phyloP scores from a whole-genome alignment of 805 yeast genomes.

The Ogataea chonburiensis region DNA sequence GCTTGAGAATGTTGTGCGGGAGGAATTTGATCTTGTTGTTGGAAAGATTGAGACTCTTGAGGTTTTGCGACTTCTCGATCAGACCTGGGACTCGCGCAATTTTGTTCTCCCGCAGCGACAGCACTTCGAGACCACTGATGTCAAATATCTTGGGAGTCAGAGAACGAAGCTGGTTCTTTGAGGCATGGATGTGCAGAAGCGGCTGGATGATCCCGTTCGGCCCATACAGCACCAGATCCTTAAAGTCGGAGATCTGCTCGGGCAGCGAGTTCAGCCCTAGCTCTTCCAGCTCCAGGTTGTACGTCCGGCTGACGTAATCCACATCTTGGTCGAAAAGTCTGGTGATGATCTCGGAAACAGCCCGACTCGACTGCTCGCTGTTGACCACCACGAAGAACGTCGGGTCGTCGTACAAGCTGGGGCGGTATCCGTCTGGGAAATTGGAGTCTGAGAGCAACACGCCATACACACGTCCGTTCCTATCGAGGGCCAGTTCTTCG shows the following conservation, averaged over 20 bases:
- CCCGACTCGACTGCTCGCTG: constrained; percentile 21
- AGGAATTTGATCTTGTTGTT: constrained; percentile 49
- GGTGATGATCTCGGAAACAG: constrained; percentile 43
- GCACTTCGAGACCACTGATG: constrained; percentile 47
- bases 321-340: constrained; percentile 44
- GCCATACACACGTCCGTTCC: constrained; percentile 41
- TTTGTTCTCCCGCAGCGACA: constrained; percentile 51
- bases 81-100: constrained; percentile 47
- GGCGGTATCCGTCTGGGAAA: constrained; percentile 31
- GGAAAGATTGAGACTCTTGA: constrained; percentile 52
- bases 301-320: constrained; percentile 32
- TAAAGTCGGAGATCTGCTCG: constrained; percentile 56
- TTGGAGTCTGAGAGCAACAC: constrained; percentile 28
- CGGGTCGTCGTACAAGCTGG: constrained; percentile 35
- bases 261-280: constrained; percentile 50
- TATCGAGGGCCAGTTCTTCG: constrained; percentile 49
- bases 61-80: constrained; percentile 39
- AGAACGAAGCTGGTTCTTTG: constrained; percentile 47
- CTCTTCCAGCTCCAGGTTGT: constrained; percentile 47
- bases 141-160: constrained; percentile 52
- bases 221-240: constrained; percentile 49
- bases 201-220: constrained; percentile 36
- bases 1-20: constrained; percentile 52
- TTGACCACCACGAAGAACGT: constrained; percentile 32
- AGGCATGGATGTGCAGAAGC: constrained; percentile 46